Percentiles rank a stretch among this genome's conserved stretches.
Evolutionary conservation across 1,284 basidiomycete species (phyloP).

Genomic region (Moniliella sp.): DNA sequence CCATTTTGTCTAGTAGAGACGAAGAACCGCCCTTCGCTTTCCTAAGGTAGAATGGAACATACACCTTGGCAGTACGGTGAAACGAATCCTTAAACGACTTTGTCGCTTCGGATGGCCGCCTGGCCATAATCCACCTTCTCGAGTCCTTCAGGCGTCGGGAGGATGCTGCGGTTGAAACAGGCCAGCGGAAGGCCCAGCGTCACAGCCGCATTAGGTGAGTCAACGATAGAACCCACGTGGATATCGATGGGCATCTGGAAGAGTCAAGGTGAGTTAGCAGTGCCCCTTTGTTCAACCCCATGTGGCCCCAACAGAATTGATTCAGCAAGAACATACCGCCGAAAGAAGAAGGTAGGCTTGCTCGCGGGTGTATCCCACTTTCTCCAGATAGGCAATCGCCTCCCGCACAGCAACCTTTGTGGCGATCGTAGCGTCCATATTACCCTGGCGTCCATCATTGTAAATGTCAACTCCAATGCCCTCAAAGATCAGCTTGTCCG

Average conservation of each 20-base stretch:
- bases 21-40: too few species aligned
- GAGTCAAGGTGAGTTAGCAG: background rate
- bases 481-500: constrained; percentile 49
- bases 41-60: too few species aligned
- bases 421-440: constrained; percentile 43
- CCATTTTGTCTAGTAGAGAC: too few species aligned
- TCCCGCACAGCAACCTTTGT: constrained; percentile 56
- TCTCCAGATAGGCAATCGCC: constrained; percentile 48
- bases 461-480: constrained; percentile 51
- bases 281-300: too few species aligned
- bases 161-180: constrained; percentile 53
- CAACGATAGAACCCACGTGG: background rate
- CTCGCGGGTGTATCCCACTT: constrained; percentile 36
- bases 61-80: too few species aligned
- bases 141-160: background rate
- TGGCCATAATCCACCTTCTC: background rate
- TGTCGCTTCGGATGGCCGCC: background rate
- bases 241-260: background rate
- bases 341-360: constrained; percentile 51
- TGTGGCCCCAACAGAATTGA: constrained; percentile 40
- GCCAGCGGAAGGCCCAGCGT: constrained; percentile 49
- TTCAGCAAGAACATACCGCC: constrained; percentile 50
- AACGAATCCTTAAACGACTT: background rate
- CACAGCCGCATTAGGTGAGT: constrained; percentile 53
- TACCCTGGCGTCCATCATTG: constrained; percentile 51